These are phyloP conservation scores for Melanomma pulvis-pyrius DNA, from an alignment of 495 filamentous ascomycete species.

Conservation along the genomic window DNA sequence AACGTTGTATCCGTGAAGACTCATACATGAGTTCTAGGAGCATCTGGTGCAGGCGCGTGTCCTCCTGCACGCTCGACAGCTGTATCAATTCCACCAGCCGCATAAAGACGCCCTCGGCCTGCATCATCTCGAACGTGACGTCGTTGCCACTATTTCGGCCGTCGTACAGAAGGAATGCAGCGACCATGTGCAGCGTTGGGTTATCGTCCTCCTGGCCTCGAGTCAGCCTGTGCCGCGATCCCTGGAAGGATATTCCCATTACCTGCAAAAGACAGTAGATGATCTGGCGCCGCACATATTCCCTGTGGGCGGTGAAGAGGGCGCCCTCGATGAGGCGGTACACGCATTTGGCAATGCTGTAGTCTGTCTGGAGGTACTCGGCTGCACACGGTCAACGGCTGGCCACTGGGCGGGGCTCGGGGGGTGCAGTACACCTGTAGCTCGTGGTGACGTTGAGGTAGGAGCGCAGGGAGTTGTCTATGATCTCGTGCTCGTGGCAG, in stretches of 20 bases:
- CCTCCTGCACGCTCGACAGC: slow-evolving; percentile 61
- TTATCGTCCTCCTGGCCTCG: slow-evolving; percentile 70
- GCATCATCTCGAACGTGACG: slow-evolving; percentile 80
- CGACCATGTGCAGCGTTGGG: slow-evolving; percentile 76
- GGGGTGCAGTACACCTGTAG: slow-evolving; percentile 62
- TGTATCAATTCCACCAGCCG: slow-evolving; percentile 82
- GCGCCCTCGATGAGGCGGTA: slow-evolving; percentile 75
- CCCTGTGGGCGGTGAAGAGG: slow-evolving; percentile 71
- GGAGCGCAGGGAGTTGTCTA: slow-evolving; percentile 83
- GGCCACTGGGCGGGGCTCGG: not conserved
- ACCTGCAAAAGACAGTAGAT: slow-evolving; percentile 89
- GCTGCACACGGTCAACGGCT: slow-evolving; percentile 51
- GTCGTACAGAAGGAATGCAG: slow-evolving; percentile 88
- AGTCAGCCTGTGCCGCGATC: slow-evolving; percentile 7
- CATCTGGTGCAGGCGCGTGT: slow-evolving; percentile 71
- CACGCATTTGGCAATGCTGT: slow-evolving; percentile 82
- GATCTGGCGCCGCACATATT: slow-evolving; percentile 92
- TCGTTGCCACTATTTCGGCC: slow-evolving; percentile 80
- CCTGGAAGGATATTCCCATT: slow-evolving; percentile 15
- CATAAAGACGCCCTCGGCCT: slow-evolving; percentile 78
- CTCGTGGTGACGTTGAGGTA: slow-evolving; percentile 79
- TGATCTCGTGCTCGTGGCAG: slow-evolving; percentile 76
- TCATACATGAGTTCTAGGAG: slow-evolving; percentile 92
- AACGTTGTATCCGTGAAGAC: slow-evolving; percentile 89
- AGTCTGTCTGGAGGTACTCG: slow-evolving; percentile 79